phyloP scores from a whole-genome alignment of 2,329 filamentous ascomycete species.

The Cytospora leucostoma region DNA sequence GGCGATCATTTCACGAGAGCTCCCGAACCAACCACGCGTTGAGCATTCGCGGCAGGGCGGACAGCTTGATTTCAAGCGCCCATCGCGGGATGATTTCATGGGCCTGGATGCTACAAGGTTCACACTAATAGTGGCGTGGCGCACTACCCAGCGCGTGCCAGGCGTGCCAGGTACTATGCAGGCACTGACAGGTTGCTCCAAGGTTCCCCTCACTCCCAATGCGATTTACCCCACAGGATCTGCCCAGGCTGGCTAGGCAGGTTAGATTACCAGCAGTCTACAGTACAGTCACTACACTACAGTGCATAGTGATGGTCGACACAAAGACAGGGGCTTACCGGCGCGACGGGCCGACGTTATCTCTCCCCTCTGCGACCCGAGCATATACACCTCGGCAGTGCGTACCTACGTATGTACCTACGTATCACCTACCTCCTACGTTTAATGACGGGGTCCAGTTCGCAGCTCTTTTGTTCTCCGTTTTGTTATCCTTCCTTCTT shows the following conservation, averaged over 20 bases:
- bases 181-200: not conserved
- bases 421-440: not conserved
- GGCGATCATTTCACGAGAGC: not conserved
- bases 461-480: not conserved
- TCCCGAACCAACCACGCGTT: not conserved
- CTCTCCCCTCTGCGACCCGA: not conserved
- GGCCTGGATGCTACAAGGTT: not conserved
- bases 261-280: not conserved
- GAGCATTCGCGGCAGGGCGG: not conserved
- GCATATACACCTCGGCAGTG: no score
- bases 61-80: not conserved
- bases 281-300: slow-evolving; percentile 3
- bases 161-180: not conserved
- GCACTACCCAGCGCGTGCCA: no score
- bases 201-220: slow-evolving; percentile 14
- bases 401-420: not conserved
- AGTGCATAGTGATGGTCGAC: slow-evolving; percentile 7
- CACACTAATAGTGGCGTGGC: not conserved
- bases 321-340: slow-evolving; percentile 18
- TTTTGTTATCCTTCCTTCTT: not conserved
- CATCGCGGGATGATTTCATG: not conserved
- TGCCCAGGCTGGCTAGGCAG: not conserved
- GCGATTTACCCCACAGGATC: slow-evolving; percentile 14
- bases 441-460: not conserved
- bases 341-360: slow-evolving; percentile 4